These are phyloP conservation scores for Madurella fahalii DNA, from an alignment of 2,329 filamentous ascomycete genomes.

Conservation along the genomic window DNA sequence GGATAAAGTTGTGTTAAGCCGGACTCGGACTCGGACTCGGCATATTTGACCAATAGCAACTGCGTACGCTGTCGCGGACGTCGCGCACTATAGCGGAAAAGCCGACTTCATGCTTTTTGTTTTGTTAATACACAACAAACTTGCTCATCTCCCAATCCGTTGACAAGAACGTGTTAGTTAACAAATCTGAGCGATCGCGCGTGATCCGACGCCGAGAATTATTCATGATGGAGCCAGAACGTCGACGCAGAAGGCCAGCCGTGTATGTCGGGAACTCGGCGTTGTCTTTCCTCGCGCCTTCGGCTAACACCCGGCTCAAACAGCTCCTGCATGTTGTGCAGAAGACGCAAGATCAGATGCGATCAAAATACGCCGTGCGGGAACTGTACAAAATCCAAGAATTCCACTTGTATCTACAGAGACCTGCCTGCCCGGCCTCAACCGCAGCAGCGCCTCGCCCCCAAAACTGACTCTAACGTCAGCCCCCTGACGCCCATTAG, in stretches of 20 bases:
- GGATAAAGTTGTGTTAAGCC: background rate
- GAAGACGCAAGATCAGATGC: conserved; percentile 43
- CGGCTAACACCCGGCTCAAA: background rate
- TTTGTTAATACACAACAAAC: too few species aligned
- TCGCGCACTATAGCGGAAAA: too few species aligned
- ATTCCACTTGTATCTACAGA: conserved; percentile 33
- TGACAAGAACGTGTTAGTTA: too few species aligned
- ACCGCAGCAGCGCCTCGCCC: background rate
- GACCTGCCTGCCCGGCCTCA: conserved; percentile 13
- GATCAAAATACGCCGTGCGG: conserved; percentile 39
- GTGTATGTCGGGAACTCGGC: conserved; percentile 12
- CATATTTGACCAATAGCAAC: background rate
- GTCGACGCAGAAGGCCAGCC: conserved; percentile 20
- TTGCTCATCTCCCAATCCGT: too few species aligned
- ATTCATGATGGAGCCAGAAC: conserved; percentile 12
- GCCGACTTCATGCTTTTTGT: background rate
- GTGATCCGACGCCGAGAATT: background rate
- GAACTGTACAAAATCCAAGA: conserved; percentile 39
- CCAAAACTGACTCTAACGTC: background rate
- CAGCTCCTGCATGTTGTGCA: conserved; percentile 40
- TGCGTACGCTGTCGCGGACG: too few species aligned
- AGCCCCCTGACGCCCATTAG: background rate
- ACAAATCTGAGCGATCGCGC: too few species aligned
- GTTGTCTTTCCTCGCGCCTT: background rate
- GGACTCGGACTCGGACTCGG: background rate